Conservation (phyloP, 1,139 yeast species). For the Debaryomycetaceae sp. region DNA sequence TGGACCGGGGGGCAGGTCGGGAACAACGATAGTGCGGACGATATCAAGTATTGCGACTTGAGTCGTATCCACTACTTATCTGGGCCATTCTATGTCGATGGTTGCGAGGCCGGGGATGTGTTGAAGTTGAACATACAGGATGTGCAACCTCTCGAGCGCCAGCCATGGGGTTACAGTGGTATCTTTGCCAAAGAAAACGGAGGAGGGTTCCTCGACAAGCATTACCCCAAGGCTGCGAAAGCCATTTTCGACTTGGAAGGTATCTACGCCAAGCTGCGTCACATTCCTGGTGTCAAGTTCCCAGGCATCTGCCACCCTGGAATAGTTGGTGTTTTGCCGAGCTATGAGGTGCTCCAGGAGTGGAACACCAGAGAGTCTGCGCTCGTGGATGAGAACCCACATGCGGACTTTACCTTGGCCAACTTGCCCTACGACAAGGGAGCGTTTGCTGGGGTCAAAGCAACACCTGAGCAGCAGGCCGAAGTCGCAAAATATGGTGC, state of each 20-base stretch:
- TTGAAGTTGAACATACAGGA: conserved; percentile 48
- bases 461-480: conserved; percentile 14
- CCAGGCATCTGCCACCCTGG: conserved; percentile 48
- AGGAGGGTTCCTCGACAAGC: conserved; percentile 47
- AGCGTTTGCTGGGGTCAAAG: conserved; percentile 37
- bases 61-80: conserved; percentile 45
- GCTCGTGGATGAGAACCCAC: conserved; percentile 27
- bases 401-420: conserved; percentile 7
- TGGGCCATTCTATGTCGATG: conserved; percentile 45
- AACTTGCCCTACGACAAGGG: conserved; percentile 10
- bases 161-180: conserved; percentile 53
- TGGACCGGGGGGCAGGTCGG: conserved; percentile 52
- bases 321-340: conserved; percentile 48
- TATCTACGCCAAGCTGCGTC: conserved; percentile 45
- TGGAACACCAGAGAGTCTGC: conserved; percentile 43
- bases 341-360: conserved; percentile 34
- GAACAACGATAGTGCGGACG: conserved; percentile 47
- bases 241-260: conserved; percentile 53
- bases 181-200: conserved; percentile 46
- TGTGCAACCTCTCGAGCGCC: conserved; percentile 49
- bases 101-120: conserved; percentile 47
- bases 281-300: conserved; percentile 46
- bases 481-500: conserved; percentile 41
- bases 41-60: conserved; percentile 40
- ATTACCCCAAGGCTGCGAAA: conserved; percentile 49